Base-by-base conservation (phyloP, 805 yeast species). In the Soucietia sequanensis region DNA sequence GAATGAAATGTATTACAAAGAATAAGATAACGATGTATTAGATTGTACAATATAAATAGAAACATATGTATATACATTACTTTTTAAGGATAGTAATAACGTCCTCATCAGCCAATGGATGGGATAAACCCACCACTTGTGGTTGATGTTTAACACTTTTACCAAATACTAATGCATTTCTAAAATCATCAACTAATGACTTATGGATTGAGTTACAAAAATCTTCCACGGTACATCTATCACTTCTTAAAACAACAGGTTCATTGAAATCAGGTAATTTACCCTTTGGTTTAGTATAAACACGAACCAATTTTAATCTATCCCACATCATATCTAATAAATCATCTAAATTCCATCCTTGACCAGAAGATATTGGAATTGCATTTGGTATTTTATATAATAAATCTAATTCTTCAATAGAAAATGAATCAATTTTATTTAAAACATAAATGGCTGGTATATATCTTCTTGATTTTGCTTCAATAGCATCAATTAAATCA, bases 301-400 rank as follows among this genome's bases (percentile, higher is more conserved):
- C 96, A 57, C 99, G 80, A 26, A 91, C 98, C 54, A 93, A 70
- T 48, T 86, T 81, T 52, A 93, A 75, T 57, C 83, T 78, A 36
- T 81, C 86, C 99, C 99, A 93, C 98, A 93, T 93, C 58, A 80
- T 72, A 54, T 91, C 96, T 48, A 93, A 70, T 48, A 93, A 73
- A 63, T 91, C 98, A 62, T 93, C 99, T 56, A 93, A 70, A 58
- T 93, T 93, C 99, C 99, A 93, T 47, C 95, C 95, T 56, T 84
- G 76, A 43, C 95, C 98, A 6, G 96, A 84, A 7, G 96, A 86
- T 42, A 93, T 91, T 25, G 99, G 99, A 33, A 93, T 95, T 6
- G 98, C 97, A 64, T 93, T 81, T 33, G 99, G 99, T 50, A 93
- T 93, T 58, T 93, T 79, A 69, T 86, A 84, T 43, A 93, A 65